Base-by-base conservation (phyloP, 345 rosid genomes). In the Lepidium aucheri region DNA sequence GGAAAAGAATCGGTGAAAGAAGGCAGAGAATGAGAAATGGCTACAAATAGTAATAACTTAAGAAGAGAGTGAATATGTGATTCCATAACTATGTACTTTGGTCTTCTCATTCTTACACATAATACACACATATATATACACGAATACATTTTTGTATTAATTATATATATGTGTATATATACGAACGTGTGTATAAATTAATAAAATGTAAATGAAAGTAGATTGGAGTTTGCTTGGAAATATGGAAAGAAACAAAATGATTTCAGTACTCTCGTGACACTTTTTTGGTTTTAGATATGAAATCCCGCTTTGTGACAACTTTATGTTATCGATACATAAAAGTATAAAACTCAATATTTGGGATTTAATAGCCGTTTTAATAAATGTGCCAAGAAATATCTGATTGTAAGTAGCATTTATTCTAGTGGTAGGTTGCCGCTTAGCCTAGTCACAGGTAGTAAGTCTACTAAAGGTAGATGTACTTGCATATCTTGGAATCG, bases 221-320 rank as follows among this genome's bases (percentile, higher is more conserved):
- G 11, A 47, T 12, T 16, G 53, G 52, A 65, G 66, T 11, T 65
- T 58, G 61, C 67, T 65, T 72, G 54, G 46, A 57, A 41, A 14
- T 47, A 57, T 34, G 14, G 65, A 58, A 65, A 65, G 11, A 49
- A 58, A 58, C 71, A 58, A 72, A 57, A 58, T 50, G 61, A 72
- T 42, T 28, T 22, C 8, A 20, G 32, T 33, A 43, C 40, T 65
- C 71, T 9, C 76, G 76, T 72, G 76, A 65, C 60, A 49, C 7
- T 39, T 14, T 46, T 15, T 47, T 33, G 24, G 10, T 42, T 65
- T 32, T 38, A 28, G 7, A 6, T 47, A 18, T 17, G 62, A 63
- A 41, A 35, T n/a, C 9, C 54, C 38, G 20, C 45, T 52, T 42
- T 67, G 39, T 39, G 30, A 36, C 14, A 11, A 32, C 16, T 38